These are phyloP conservation scores for Fraxinus greggii DNA, from an alignment of 305 asterid genomes.

Conservation along the genomic window DNA sequence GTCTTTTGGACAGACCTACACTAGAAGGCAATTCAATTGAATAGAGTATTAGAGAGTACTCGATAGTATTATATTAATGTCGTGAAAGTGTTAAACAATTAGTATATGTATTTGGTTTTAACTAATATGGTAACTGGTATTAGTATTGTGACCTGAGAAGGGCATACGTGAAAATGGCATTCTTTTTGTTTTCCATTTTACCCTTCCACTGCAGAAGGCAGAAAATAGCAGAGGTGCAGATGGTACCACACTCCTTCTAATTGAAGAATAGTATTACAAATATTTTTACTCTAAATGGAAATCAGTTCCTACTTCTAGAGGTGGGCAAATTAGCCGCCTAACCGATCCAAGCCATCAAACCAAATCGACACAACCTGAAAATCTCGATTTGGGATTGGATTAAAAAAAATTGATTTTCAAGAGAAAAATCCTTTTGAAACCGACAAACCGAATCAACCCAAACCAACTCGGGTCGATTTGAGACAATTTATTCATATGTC, in stretches of 20 bases:
- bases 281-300: constrained; percentile 9
- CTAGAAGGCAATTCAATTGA: constrained; percentile 66
- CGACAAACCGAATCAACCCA: neutral
- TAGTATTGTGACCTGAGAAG: constrained; percentile 33
- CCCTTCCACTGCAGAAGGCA: constrained; percentile 23
- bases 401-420: neutral
- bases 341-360: neutral
- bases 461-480: neutral
- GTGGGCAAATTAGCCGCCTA: neutral
- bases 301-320: neutral
- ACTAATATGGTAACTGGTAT: constrained; percentile 26
- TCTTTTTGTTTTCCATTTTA: neutral
- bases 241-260: constrained; percentile 49
- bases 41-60: neutral
- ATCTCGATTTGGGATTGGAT: neutral
- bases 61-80: neutral
- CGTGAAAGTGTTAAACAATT: neutral
- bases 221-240: constrained; percentile 59
- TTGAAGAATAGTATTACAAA: constrained; percentile 20
- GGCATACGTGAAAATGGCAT: constrained; percentile 46
- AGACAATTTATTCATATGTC: neutral
- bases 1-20: constrained; percentile 74
- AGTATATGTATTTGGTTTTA: constrained; percentile 1
- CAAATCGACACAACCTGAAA: neutral
- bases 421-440: neutral